A percentile compares a stretch with the other conserved stretches of the same genome.
Conservation (phyloP, 768 basidiomycete genomes). For the Suillus fuscotomentosus region DNA sequence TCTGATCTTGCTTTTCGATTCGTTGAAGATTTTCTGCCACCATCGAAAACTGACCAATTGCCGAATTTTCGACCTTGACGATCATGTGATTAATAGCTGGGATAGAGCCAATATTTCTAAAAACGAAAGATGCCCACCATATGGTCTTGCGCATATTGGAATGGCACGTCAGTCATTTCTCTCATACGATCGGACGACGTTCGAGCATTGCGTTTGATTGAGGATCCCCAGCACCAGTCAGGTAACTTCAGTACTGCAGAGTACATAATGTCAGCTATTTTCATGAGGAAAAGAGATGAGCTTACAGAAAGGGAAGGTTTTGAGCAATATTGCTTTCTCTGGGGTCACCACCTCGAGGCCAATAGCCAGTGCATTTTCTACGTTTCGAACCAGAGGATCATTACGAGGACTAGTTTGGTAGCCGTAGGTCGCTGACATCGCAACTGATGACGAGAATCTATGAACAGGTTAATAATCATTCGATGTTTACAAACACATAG, state of each 20-base stretch:
- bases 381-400: slow-evolving; percentile 10
- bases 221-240: too few species aligned
- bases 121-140: too few species aligned
- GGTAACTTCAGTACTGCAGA: too few species aligned
- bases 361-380: slow-evolving; percentile 1
- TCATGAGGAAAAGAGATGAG: too few species aligned
- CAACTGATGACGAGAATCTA: slow-evolving; percentile 33
- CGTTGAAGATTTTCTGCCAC: slow-evolving; percentile 13
- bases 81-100: background rate
- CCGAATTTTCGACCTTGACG: background rate
- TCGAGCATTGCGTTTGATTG: too few species aligned
- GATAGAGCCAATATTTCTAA: too few species aligned
- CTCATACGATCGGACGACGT: too few species aligned
- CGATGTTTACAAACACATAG: background rate
- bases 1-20: slow-evolving; percentile 11
- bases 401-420: slow-evolving; percentile 14
- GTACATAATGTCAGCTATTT: too few species aligned
- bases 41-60: slow-evolving; percentile 5
- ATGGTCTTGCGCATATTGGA: too few species aligned
- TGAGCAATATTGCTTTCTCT: slow-evolving; percentile 7
- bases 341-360: background rate
- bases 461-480: background rate
- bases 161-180: too few species aligned
- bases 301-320: background rate
- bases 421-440: slow-evolving; percentile 13